Conservation (phyloP, 768 basidiomycete species). For the Artomyces pyxidatus region DNA sequence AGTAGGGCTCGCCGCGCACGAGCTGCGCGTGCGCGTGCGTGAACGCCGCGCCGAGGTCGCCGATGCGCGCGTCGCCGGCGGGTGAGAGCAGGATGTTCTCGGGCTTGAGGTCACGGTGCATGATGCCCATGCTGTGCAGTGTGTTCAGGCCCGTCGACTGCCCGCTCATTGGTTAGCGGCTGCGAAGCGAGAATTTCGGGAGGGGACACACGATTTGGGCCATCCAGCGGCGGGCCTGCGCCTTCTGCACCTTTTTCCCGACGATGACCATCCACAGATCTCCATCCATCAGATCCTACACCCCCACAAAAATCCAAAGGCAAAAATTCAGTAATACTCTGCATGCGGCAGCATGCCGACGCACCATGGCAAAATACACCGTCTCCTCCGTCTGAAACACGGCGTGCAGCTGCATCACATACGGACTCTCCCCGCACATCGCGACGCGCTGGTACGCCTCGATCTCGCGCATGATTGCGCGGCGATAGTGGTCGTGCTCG, state of each 20-base stretch:
- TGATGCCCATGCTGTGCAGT: slow-evolving; percentile 16
- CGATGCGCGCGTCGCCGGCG: slow-evolving; percentile 13
- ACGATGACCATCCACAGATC: slow-evolving; percentile 5
- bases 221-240: slow-evolving; percentile 11
- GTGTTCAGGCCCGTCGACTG: slow-evolving; percentile 13
- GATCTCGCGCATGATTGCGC: slow-evolving; percentile 13
- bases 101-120: slow-evolving; percentile 17
- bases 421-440: slow-evolving; percentile 11
- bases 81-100: slow-evolving; percentile 16
- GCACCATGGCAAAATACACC: slow-evolving; percentile 14
- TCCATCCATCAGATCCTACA: slow-evolving; percentile 15
- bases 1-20: slow-evolving; percentile 9
- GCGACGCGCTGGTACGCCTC: slow-evolving; percentile 16
- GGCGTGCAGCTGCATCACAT: slow-evolving; percentile 15
- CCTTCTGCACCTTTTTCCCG: slow-evolving; percentile 1
- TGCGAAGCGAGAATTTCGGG: neutral
- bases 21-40: slow-evolving; percentile 12
- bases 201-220: slow-evolving; percentile 12
- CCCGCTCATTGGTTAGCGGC: neutral
- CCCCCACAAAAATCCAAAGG: neutral
- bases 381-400: slow-evolving; percentile 11
- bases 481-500: slow-evolving; percentile 8
- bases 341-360: neutral
- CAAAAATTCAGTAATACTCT: neutral
- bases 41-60: slow-evolving; percentile 14